Percentiles rank a stretch among this genome's conserved stretches.
These are phyloP conservation scores for Tetrahymena borealis DNA, from an alignment of 73 alveolate species.

Conservation along the genomic window DNA sequence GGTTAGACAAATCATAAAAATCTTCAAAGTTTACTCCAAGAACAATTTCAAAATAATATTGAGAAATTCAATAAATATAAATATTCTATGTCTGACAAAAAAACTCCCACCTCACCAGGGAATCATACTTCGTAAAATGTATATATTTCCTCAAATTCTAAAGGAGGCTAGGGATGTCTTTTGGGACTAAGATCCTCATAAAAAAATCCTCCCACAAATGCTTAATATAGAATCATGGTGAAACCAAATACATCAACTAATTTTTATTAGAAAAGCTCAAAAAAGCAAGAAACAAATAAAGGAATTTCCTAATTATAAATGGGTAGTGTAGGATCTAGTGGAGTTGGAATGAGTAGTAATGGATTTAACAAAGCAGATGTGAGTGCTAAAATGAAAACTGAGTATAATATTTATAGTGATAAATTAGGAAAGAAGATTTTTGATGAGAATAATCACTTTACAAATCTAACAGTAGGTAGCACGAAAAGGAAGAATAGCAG, in stretches of 20 bases:
- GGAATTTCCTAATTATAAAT: not conserved
- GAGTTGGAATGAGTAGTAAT: not conserved
- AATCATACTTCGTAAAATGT: not conserved
- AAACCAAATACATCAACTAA: not conserved
- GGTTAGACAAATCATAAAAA: not conserved
- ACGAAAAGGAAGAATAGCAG: not conserved
- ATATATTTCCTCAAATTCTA: not conserved
- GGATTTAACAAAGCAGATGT: not conserved
- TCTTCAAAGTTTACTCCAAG: not conserved
- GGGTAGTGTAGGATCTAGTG: not conserved
- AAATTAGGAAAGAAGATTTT: not conserved
- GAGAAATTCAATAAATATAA: not conserved
- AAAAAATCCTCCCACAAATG: not conserved
- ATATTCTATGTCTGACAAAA: not conserved
- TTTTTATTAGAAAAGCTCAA: not conserved
- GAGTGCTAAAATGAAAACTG: not conserved
- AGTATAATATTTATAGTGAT: not conserved
- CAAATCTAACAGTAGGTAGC: not conserved
- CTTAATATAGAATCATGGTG: not conserved
- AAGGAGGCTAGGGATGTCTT: not conserved
- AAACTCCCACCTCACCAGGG: not conserved
- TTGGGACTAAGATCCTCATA: not conserved
- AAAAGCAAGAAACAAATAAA: not conserved
- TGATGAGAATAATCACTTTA: not conserved
- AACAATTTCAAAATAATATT: not conserved